Evolutionary conservation across 495 filamentous ascomycete genomes (phyloP), one percentile per base, ranked within the genome.

Genomic region (Tetracladium setigerum): DNA sequence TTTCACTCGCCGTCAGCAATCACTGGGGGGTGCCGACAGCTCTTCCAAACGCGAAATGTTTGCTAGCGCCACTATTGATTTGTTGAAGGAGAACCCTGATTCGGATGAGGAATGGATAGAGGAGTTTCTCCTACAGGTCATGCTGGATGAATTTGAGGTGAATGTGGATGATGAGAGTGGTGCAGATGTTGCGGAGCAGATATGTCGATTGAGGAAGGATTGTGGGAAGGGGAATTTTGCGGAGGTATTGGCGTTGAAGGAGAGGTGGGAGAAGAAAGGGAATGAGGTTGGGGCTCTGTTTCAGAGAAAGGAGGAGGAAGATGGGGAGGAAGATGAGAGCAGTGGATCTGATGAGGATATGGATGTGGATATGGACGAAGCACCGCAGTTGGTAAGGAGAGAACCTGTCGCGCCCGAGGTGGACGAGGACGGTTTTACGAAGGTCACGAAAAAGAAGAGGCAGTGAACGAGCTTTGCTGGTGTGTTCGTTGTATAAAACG

Each of bases 31-130:
- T 0, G 76, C 86, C n/a, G 82, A 87, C 47, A 84, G 80, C 24
- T 57, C 67, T 41, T 88, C 91, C 66, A 97, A 97, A 68, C 84
- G 89, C 47, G 92, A 92, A 73, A 96, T 91, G 91, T 86, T 98
- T 57, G 90, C 86, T 41, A 89, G 89, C 58, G 82, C 83, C 13
- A 75, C 96, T 56, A 86, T 85, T 47, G 89, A 95, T 8, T 81
- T 95, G 58, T 77, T 96, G 41, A 61, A 64, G 0, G 74, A 79
- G 19, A 64, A 81, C 9, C 78, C 87, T 0, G 85, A 90, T 47
- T 87, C 84, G 24, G 86, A 95, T 54, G 70, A 74, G n/a, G 78
- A 83, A 37, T 88, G 95, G 54, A 64, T 97, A 30, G 92, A 97
- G 67, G 73, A 79, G 36, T 78, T 87, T 11, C 68, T 97, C 43